Evolutionary conservation across 2,329 filamentous ascomycete genomes (phyloP).

Genomic region (Colletotrichum paranaense): DNA sequence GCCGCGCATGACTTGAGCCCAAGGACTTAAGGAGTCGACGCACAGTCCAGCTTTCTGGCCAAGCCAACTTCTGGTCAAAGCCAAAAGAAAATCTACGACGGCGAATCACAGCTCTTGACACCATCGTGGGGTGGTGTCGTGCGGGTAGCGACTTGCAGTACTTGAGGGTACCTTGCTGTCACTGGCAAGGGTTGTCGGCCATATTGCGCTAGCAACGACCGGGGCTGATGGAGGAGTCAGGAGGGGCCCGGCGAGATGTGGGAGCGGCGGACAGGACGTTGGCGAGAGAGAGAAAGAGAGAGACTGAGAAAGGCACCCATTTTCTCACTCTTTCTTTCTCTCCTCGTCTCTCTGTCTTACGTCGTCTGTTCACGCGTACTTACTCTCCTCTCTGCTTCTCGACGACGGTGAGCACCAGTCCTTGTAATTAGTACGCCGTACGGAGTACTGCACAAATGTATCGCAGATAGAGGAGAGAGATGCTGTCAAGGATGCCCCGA

Average conservation of each 20-base stretch:
- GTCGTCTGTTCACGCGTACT: background rate
- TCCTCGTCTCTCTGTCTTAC: background rate
- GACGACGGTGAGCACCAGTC: background rate
- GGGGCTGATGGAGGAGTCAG: conserved; percentile 26
- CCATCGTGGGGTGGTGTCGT: conserved; percentile 17
- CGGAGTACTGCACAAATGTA: conserved; percentile 1
- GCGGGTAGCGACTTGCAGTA: conserved; percentile 19
- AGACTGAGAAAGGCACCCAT: conserved; percentile 13
- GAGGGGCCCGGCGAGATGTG: background rate
- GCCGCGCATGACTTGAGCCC: conserved; percentile 20
- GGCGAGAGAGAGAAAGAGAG: background rate
- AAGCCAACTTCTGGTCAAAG: conserved; percentile 11
- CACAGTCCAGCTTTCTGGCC: conserved; percentile 19
- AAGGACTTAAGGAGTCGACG: conserved; percentile 15
- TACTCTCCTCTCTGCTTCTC: background rate
- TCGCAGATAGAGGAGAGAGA: conserved; percentile 11
- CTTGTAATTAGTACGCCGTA: background rate
- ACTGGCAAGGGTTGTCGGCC: conserved; percentile 8
- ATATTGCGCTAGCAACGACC: conserved; percentile 33
- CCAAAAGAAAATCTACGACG: conserved; percentile 23
- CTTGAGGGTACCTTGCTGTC: conserved; percentile 19
- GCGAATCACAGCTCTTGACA: conserved; percentile 17
- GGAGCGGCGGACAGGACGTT: background rate
- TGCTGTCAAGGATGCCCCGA: conserved; percentile 11
- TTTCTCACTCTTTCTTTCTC: background rate